phyloP scores from a whole-genome alignment of 768 basidiomycete species.

The Psilocybe subaeruginosa region DNA sequence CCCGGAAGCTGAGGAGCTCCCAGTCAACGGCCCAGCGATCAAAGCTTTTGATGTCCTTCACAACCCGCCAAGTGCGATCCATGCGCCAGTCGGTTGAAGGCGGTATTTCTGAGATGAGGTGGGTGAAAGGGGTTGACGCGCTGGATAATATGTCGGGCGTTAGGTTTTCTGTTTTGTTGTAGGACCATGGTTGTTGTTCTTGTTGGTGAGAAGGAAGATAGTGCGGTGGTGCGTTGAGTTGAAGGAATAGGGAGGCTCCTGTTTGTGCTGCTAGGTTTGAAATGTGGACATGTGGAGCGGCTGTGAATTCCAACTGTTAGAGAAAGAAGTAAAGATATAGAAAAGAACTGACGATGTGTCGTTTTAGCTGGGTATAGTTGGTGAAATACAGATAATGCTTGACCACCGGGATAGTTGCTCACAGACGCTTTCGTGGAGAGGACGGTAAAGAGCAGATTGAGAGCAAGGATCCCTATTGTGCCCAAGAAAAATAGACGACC shows the following conservation, averaged over 20 bases:
- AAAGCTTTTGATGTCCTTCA: constrained; percentile 50
- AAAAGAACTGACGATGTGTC: constrained; percentile 19
- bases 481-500: constrained; percentile 48
- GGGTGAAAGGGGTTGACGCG: constrained; percentile 49
- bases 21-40: constrained; percentile 34
- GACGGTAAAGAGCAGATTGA: constrained; percentile 57
- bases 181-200: constrained; percentile 51
- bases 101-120: constrained; percentile 60
- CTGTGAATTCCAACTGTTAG: not conserved
- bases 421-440: constrained; percentile 62
- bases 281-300: constrained; percentile 65
- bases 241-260: constrained; percentile 88
- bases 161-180: constrained; percentile 83
- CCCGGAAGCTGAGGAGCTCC: constrained; percentile 27
- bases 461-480: constrained; percentile 47
- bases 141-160: constrained; percentile 41
- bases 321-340: not conserved
- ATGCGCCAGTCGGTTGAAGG: constrained; percentile 27
- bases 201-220: constrained; percentile 22
- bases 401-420: constrained; percentile 89
- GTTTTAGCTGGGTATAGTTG: constrained; percentile 36
- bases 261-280: constrained; percentile 88
- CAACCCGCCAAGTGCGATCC: constrained; percentile 41
- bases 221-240: constrained; percentile 63
- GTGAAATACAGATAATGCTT: constrained; percentile 69